Evolutionary conservation across 352 stramenopile genomes (phyloP).

Genomic region (Phytophthora pinifolia): DNA sequence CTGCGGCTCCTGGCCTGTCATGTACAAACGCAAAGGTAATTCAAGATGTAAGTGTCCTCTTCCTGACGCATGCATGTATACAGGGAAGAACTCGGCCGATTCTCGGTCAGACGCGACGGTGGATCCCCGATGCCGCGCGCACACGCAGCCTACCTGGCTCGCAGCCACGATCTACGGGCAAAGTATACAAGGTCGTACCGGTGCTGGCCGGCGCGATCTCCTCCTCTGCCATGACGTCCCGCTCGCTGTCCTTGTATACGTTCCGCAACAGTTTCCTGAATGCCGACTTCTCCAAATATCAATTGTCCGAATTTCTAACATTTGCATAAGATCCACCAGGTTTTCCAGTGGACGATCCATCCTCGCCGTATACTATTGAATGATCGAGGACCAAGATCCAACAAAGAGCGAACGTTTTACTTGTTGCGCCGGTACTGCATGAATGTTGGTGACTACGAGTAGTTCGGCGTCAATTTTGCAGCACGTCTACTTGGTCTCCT

Average conservation of each 20-base stretch:
- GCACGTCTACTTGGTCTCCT: slow-evolving; percentile 23
- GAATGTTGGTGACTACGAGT: slow-evolving; percentile 2
- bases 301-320: background rate
- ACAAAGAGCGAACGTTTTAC: background rate
- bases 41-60: too few relatives aligned
- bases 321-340: too few relatives aligned
- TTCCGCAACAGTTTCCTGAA: slow-evolving; percentile 29
- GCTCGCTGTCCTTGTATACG: background rate
- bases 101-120: background rate
- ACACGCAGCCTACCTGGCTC: slow-evolving; percentile 17
- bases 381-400: too few relatives aligned
- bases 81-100: background rate
- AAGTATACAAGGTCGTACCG: slow-evolving; percentile 41
- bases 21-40: background rate
- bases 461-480: too few relatives aligned
- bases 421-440: background rate
- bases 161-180: slow-evolving; percentile 21
- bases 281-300: slow-evolving; percentile 14
- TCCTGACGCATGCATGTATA: background rate
- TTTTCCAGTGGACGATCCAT: too few relatives aligned
- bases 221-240: slow-evolving; percentile 30
- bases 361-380: too few relatives aligned
- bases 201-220: slow-evolving; percentile 24
- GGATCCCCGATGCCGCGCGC: slow-evolving; percentile 3
- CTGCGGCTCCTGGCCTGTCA: slow-evolving; percentile 6